Base-by-base conservation (phyloP, 179 eudicot genomes). In the Pouteria campechiana region DNA sequence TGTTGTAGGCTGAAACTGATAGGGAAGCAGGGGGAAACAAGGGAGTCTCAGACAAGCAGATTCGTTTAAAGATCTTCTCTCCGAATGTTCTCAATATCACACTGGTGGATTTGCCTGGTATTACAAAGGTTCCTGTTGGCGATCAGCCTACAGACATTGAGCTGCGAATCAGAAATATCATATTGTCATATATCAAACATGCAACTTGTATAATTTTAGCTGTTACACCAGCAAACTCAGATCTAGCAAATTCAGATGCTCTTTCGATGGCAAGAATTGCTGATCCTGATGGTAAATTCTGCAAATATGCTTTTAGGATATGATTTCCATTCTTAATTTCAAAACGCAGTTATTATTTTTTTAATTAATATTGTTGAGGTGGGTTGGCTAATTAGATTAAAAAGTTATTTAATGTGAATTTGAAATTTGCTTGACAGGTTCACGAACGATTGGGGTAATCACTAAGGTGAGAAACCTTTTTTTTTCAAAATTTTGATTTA, bases 81-180 rank as follows among this genome's bases (percentile, higher is more conserved):
- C 96, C 96, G 20, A 73, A 73, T 71, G 99, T 87, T 75, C 96
- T 92, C 52, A 92, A 92, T 52, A 79, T 92, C 23, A 87, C 99
- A 37, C 61, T 92, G 63, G 92, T 92, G 51, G 99, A 92, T 78
- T 72, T 92, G 63, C 96, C 99, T 31, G 99, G 96, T 38, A 76
- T 92, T 31, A 92, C 99, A 25, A 87, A 77, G 63, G 99, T 92
- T 57, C 96, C 99, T 30, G 99, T 92, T 48, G 99, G 99, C 58
- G 99, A 92, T 52, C 99, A 92, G 66, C 96, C 99, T 27, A 57
- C 88, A 52, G 96, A 92, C 55, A 83, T 92, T 33, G 96, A 92
- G 60, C 78, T 83, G 42, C 76, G 83, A 18, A 83, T 92, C 41
- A 78, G 99, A 63, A 87, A 83, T 33, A 81, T 92, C 88, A 92